Evolutionary conservation across 805 yeast genomes (phyloP).

Genomic region (Candida oleophila): DNA sequence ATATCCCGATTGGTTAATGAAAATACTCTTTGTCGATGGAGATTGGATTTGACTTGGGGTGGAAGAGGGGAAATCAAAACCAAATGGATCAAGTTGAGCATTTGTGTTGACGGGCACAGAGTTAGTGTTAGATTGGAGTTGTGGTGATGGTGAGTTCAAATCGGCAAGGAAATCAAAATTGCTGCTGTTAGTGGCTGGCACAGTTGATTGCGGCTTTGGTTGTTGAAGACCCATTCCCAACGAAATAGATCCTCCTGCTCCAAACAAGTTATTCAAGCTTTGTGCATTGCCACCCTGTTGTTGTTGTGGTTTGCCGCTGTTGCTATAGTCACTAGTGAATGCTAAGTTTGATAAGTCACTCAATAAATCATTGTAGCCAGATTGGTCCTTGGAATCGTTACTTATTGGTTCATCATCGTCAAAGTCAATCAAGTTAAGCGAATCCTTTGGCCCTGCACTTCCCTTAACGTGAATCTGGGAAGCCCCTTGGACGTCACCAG

Average conservation of each 20-base stretch:
- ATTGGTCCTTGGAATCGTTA: constrained; percentile 31
- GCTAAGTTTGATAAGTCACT: constrained; percentile 69
- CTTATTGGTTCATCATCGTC: constrained; percentile 42
- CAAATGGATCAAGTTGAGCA: constrained; percentile 38
- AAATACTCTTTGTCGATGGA: constrained; percentile 17
- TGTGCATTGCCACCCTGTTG: constrained; percentile 5
- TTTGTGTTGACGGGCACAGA: constrained; percentile 3
- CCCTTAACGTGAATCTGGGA: constrained; percentile 37
- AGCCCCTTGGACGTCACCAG: constrained; percentile 63
- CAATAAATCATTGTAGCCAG: constrained; percentile 64
- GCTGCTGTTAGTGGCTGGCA: constrained; percentile 8
- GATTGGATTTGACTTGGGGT: constrained; percentile 28
- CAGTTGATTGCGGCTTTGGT: constrained; percentile 10
- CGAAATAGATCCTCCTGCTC: constrained; percentile 53
- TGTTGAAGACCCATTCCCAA: constrained; percentile 17
- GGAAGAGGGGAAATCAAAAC: constrained; percentile 36
- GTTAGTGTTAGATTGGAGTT: constrained; percentile 29
- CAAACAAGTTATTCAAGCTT: constrained; percentile 39
- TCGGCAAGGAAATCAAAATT: constrained; percentile 33
- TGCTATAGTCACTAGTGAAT: constrained; percentile 39
- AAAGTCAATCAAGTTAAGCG: constrained; percentile 42
- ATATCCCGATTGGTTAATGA: constrained; percentile 43
- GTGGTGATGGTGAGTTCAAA: constrained; percentile 43
- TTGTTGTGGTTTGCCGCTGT: constrained; percentile 2
- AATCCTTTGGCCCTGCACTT: constrained; percentile 19